Percentiles rank a stretch among this genome's conserved stretches.
These are phyloP conservation scores for Coemansia sp. DNA, from an alignment of 192 early-diverging fungal species.

Conservation along the genomic window DNA sequence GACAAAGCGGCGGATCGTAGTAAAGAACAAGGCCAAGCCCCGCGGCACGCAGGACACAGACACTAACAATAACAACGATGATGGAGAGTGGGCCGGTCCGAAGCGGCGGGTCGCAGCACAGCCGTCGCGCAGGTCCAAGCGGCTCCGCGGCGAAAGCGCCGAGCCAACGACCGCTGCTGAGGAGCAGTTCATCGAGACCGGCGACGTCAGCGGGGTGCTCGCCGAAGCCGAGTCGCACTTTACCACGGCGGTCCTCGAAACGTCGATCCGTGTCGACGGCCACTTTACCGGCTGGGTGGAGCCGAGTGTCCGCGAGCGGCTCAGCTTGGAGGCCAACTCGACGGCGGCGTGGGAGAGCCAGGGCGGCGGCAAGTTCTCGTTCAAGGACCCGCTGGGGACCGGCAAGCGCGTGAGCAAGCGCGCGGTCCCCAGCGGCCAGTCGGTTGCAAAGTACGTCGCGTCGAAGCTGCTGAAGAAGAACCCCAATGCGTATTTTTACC, in stretches of 20 bases:
- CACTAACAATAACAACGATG: no score
- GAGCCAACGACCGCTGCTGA: slow-evolving; percentile 26
- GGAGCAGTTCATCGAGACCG: slow-evolving; percentile 37
- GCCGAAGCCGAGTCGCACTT: slow-evolving; percentile 61
- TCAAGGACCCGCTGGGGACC: slow-evolving; percentile 59
- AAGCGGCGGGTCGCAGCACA: slow-evolving; percentile 2
- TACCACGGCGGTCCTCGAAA: slow-evolving; percentile 33
- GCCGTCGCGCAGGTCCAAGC: slow-evolving; percentile 37
- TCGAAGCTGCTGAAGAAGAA: slow-evolving; percentile 71
- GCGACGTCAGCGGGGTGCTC: slow-evolving; percentile 26
- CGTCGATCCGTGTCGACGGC: slow-evolving; percentile 59
- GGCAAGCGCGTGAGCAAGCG: slow-evolving; percentile 43
- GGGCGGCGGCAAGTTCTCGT: slow-evolving; percentile 72
- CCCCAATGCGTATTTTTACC: slow-evolving; percentile 75
- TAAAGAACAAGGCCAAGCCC: neutral
- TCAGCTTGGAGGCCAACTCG: slow-evolving; percentile 59
- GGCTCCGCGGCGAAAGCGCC: slow-evolving; percentile 43
- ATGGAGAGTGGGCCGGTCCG: slow-evolving; percentile 14
- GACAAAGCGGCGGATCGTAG: slow-evolving; percentile 9
- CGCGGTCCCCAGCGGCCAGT: slow-evolving; percentile 34
- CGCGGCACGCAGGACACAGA: neutral
- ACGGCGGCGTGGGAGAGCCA: slow-evolving; percentile 72
- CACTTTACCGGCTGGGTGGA: slow-evolving; percentile 70
- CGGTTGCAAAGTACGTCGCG: slow-evolving; percentile 52
- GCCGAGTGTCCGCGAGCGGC: slow-evolving; percentile 54